phyloP scores from a whole-genome alignment of 1,284 basidiomycete genomes.

The Microstroma glucosiphilum region DNA sequence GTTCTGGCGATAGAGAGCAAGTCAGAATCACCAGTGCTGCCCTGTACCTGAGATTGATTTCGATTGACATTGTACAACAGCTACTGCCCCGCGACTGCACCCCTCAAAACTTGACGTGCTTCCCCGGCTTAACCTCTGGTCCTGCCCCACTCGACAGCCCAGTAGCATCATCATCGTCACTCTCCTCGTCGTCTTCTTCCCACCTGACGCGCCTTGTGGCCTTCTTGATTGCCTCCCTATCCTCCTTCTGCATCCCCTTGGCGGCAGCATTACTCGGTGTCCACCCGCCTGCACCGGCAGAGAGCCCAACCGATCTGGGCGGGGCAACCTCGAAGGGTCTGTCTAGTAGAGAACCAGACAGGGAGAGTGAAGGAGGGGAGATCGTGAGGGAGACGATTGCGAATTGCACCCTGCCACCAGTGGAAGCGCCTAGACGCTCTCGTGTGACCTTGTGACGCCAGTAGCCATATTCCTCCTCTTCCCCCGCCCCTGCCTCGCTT shows the following conservation, averaged over 20 bases:
- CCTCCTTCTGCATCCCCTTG: neutral
- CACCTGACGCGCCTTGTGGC: neutral
- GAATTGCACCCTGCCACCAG: constrained; percentile 69
- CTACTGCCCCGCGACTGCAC: too few relatives aligned
- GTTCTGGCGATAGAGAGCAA: too few relatives aligned
- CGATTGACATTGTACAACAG: too few relatives aligned
- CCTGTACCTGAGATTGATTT: too few relatives aligned
- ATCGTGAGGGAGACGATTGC: constrained; percentile 86
- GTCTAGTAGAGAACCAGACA: constrained; percentile 78
- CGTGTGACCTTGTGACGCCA: constrained; percentile 75
- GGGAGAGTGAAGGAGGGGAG: constrained; percentile 88
- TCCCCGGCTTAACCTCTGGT: neutral
- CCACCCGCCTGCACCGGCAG: neutral
- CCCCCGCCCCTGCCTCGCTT: constrained; percentile 34
- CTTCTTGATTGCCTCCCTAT: neutral
- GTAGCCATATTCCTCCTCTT: constrained; percentile 54
- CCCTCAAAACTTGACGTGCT: constrained; percentile 1
- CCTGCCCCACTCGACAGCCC: neutral
- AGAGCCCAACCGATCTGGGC: constrained; percentile 17
- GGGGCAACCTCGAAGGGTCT: constrained; percentile 66
- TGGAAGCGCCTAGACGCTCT: constrained; percentile 60
- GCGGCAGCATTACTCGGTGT: neutral
- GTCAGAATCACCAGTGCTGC: too few relatives aligned
- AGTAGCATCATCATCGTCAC: neutral
- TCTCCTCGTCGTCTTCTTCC: constrained; percentile 4